These are phyloP conservation scores for Trichophyton equinum DNA, from an alignment of 2,329 filamentous ascomycete genomes.

Conservation along the genomic window DNA sequence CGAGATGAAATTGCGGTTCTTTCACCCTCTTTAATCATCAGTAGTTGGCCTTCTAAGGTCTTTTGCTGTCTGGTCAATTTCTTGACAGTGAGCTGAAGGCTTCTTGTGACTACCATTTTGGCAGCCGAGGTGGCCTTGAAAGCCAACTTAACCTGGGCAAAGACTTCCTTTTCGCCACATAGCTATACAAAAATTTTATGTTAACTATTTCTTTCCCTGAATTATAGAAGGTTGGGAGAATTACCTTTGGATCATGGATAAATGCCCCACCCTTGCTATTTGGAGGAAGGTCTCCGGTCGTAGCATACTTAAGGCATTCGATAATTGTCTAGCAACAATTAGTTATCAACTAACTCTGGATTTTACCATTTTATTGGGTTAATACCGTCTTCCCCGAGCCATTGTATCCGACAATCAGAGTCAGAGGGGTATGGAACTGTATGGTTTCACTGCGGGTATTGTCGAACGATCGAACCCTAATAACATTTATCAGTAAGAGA, in stretches of 20 bases:
- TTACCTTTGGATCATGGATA: slow-evolving; percentile 85
- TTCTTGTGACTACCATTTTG: slow-evolving; percentile 72
- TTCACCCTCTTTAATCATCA: slow-evolving; percentile 68
- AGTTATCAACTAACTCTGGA: not conserved
- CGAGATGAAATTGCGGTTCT: slow-evolving; percentile 65
- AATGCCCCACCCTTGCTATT: slow-evolving; percentile 85
- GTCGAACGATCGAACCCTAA: slow-evolving; percentile 70
- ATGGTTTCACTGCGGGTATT: slow-evolving; percentile 64
- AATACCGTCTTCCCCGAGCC: slow-evolving; percentile 82
- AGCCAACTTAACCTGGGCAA: slow-evolving; percentile 81
- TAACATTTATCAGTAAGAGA: not conserved
- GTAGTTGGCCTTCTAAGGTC: slow-evolving; percentile 67
- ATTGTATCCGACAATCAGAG: slow-evolving; percentile 93
- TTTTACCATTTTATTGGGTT: not conserved
- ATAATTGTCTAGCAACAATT: slow-evolving; percentile 62
- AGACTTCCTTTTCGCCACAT: slow-evolving; percentile 71
- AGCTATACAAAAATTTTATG: slow-evolving; percentile 37
- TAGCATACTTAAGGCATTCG: slow-evolving; percentile 95
- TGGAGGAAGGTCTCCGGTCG: slow-evolving; percentile 82
- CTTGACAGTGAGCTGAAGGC: slow-evolving; percentile 73
- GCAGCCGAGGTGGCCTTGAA: slow-evolving; percentile 69
- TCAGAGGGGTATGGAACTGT: slow-evolving; percentile 78
- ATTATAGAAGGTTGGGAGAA: not conserved
- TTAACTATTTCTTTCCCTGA: not conserved
- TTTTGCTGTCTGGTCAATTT: slow-evolving; percentile 65